phyloP scores from a whole-genome alignment of 73 alveolate species.

The Paraurostyla sp. region DNA sequence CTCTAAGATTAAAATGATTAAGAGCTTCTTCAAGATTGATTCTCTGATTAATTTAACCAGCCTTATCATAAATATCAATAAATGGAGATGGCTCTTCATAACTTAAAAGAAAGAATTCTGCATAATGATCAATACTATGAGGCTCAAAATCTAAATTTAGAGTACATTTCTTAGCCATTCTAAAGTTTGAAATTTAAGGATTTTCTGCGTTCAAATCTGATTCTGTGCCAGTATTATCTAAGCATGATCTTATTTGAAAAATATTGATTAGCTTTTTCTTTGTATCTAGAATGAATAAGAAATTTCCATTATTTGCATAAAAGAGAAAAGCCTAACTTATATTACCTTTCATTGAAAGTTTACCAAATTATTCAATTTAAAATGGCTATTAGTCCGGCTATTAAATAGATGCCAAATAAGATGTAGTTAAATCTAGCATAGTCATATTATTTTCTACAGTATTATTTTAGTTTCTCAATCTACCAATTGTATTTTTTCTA shows the following conservation, averaged over 20 bases:
- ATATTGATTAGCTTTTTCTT: neutral
- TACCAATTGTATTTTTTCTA: too few species aligned
- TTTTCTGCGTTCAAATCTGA: neutral
- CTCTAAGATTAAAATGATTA: neutral
- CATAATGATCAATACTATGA: slow-evolving; percentile 8
- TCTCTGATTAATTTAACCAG: neutral
- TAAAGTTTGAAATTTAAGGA: slow-evolving; percentile 13
- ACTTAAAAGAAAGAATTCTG: neutral
- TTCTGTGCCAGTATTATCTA: too few species aligned
- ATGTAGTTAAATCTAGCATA: neutral
- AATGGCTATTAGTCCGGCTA: neutral
- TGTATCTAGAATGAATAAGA: neutral
- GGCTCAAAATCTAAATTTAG: slow-evolving; percentile 21
- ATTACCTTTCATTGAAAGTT: neutral
- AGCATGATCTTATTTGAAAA: neutral
- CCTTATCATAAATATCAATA: slow-evolving; percentile 30
- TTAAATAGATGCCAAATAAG: neutral
- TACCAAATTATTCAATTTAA: slow-evolving; percentile 21
- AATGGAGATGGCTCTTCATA: neutral
- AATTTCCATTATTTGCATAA: slow-evolving; percentile 14
- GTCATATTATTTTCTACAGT: neutral
- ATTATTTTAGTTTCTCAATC: neutral
- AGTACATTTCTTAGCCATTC: neutral
- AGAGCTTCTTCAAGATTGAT: neutral
- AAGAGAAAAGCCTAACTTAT: neutral